Conservation (phyloP, 2,329 filamentous ascomycete genomes). For the Fusarium stilboides region DNA sequence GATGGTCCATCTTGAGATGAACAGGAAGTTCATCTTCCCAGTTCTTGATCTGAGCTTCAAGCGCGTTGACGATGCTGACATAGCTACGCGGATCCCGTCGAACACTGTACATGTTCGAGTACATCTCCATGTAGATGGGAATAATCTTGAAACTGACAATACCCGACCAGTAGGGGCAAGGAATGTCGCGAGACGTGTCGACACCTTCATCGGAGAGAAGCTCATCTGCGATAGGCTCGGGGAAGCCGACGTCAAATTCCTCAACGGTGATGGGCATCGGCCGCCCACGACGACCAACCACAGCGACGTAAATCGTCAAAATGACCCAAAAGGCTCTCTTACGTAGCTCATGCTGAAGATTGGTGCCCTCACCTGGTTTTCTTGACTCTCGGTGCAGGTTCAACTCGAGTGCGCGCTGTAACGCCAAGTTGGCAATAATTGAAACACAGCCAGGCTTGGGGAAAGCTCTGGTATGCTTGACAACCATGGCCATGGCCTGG, state of each 20-base stretch:
- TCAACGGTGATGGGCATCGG: conserved; percentile 82
- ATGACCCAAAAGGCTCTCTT: conserved; percentile 86
- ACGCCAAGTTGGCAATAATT: conserved; percentile 75
- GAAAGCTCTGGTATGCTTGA: conserved; percentile 80
- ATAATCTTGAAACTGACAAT: conserved; percentile 76
- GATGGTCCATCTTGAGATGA: conserved; percentile 67
- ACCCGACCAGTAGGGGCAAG: conserved; percentile 78
- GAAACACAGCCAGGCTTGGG: conserved; percentile 84
- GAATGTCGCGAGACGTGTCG: conserved; percentile 67
- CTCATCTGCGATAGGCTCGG: conserved; percentile 79
- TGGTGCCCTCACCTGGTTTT: conserved; percentile 61
- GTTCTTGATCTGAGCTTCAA: conserved; percentile 75
- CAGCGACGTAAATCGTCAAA: conserved; percentile 74
- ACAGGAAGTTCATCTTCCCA: conserved; percentile 77
- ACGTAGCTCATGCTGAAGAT: conserved; percentile 80
- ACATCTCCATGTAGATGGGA: conserved; percentile 80
- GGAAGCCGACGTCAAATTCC: conserved; percentile 85
- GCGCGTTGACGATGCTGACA: conserved; percentile 70
- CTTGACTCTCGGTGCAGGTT: conserved; percentile 81
- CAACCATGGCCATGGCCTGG: conserved; percentile 81
- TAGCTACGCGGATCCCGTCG: conserved; percentile 75
- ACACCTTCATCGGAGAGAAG: conserved; percentile 75
- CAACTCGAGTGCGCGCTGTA: conserved; percentile 80
- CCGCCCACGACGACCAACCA: conserved; percentile 82
- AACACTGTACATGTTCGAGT: conserved; percentile 81